phyloP scores from a whole-genome alignment of 345 rosid species.

The Draba incana region DNA sequence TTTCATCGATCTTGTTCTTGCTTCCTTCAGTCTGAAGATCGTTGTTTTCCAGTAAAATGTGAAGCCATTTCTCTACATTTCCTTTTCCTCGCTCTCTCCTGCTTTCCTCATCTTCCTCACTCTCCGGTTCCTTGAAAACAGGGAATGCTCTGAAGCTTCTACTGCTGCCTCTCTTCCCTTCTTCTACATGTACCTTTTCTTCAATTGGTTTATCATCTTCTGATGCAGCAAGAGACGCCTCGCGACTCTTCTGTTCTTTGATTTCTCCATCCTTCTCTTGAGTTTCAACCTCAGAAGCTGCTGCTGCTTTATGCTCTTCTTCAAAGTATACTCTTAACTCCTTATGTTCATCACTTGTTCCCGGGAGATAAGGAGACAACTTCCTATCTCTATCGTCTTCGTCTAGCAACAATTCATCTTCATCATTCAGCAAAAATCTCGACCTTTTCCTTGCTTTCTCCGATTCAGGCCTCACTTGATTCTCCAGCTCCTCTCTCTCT shows the following conservation, averaged over 20 bases:
- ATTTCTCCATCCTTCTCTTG: conserved; percentile 47
- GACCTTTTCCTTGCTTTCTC: conserved; percentile 88
- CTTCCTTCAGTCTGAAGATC: conserved; percentile 45
- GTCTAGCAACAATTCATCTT: conserved; percentile 56
- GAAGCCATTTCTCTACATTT: conserved; percentile 93
- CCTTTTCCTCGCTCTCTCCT: conserved; percentile 82
- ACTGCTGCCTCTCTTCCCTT: conserved; percentile 43
- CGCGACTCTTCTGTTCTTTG: conserved; percentile 39
- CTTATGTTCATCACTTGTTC: conserved; percentile 62
- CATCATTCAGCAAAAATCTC: conserved; percentile 47
- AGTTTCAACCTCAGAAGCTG: conserved; percentile 46
- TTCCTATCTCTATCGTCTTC: conserved; percentile 56
- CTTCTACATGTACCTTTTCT: conserved; percentile 48
- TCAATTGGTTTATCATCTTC: conserved; percentile 52
- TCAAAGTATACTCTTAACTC: conserved; percentile 69
- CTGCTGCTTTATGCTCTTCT: conserved; percentile 61
- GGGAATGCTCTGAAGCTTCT: conserved; percentile 42
- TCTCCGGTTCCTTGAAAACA: conserved; percentile 46
- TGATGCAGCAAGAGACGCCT: conserved; percentile 43
- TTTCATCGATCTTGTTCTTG: conserved; percentile 51
- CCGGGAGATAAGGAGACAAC: conserved; percentile 64
- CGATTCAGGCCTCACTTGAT: conserved; percentile 70
- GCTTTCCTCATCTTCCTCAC: conserved; percentile 78
- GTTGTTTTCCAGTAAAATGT: conserved; percentile 65
- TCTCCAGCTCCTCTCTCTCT: conserved; percentile 78